Evolutionary conservation across 2,329 filamentous ascomycete species (phyloP), one percentile per base, ranked within the genome.

Genomic region (Botrytis aclada): DNA sequence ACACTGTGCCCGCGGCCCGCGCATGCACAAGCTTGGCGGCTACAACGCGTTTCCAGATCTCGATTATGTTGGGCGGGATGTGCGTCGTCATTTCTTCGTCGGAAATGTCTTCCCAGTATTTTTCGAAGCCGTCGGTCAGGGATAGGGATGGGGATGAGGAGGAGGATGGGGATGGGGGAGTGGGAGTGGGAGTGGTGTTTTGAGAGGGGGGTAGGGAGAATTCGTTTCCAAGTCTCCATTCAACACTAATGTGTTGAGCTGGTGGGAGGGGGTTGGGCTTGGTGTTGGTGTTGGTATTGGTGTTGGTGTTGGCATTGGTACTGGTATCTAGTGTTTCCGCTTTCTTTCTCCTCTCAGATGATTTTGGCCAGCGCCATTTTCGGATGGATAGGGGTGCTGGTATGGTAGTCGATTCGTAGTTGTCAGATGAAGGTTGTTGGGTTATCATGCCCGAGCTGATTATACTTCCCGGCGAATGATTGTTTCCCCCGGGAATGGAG

Each of bases 191-290:
- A 47, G 9, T 25, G 9, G 3, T 22, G 45, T 9, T 10, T 9
- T n/a, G 2, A n/a, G 47, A n/a, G 25, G 47, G 5, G 7, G 0
- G 0, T 3, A n/a, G 12, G 47, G 25, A 5, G n/a, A 7, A 16
- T 16, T 16, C 4, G 12, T 7, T 14, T n/a, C 47, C 47, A n/a
- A 12, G 16, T n/a, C 12, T n/a, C 12, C 25, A 16, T 7, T n/a
- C 12, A n/a, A n/a, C n/a, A n/a, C 12, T 7, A 16, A 2, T 12
- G 47, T 0, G 3, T 54, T n/a, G 12, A 54, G 47, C 0, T 56
- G 3, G n/a, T 29, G 51, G 25, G n/a, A 29, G 14, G 51, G n/a
- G 6, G 12, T n/a, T 29, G n/a, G n/a, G 29, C 8, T 20, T 2
- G 20, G n/a, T 14, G 12, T n/a, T 29, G n/a, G n/a, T 56, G 9